These are phyloP conservation scores for Gymnopilus junonius DNA, from an alignment of 768 basidiomycete genomes.

Conservation along the genomic window DNA sequence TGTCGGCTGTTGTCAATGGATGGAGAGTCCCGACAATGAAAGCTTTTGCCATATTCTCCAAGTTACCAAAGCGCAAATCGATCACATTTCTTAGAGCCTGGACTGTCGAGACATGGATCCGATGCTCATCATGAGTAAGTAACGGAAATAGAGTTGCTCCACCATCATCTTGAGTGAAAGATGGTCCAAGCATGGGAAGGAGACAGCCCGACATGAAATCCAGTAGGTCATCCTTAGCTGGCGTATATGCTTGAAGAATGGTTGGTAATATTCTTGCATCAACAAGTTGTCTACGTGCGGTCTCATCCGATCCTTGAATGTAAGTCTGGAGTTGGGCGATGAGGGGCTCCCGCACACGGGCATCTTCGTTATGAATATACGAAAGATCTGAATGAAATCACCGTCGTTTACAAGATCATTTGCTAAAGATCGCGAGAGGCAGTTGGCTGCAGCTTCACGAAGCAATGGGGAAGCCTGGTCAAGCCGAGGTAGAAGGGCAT, in stretches of 20 bases:
- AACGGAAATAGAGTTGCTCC: neutral
- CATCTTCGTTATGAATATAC: neutral
- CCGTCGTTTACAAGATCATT: neutral
- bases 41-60: conserved; percentile 2
- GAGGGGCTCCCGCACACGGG: neutral
- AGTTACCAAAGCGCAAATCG: neutral
- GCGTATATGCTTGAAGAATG: neutral
- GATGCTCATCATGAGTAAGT: neutral
- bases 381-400: neutral
- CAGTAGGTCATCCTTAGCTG: neutral
- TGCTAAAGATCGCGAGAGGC: neutral
- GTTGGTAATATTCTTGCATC: neutral
- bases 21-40: neutral
- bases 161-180: conserved; percentile 4
- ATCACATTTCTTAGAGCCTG: neutral
- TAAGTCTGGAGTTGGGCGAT: neutral
- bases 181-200: neutral
- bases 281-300: neutral
- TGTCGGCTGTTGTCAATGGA: neutral
- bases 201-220: conserved; percentile 2
- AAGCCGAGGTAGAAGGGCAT: neutral
- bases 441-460: neutral
- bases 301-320: neutral
- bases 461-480: neutral
- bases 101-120: neutral